These are phyloP conservation scores for Coniochaeta sp. DNA, from an alignment of 2,329 filamentous ascomycete species.

Conservation along the genomic window DNA sequence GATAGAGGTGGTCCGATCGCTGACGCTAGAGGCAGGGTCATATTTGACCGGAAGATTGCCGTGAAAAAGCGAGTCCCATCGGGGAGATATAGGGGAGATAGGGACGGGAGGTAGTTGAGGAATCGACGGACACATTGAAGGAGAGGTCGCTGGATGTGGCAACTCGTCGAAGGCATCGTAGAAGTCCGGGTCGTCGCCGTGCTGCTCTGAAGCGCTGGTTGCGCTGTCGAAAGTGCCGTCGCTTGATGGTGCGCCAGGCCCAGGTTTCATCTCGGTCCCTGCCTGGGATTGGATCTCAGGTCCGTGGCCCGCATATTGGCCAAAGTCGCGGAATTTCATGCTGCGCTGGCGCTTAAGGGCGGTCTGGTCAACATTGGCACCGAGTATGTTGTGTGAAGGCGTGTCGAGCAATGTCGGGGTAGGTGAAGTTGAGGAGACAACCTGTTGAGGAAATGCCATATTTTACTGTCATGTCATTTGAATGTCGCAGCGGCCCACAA, in stretches of 20 bases:
- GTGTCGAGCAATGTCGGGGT: neutral
- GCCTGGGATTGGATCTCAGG: neutral
- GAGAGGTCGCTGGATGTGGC: neutral
- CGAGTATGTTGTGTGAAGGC: neutral
- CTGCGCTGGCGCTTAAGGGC: slow-evolving; percentile 11
- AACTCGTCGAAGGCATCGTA: neutral
- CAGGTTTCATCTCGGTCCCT: neutral
- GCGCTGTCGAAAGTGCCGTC: slow-evolving; percentile 12
- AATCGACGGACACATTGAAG: neutral
- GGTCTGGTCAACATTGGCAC: neutral
- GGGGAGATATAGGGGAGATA: slow-evolving; percentile 26
- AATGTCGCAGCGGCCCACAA: neutral
- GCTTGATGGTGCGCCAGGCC: slow-evolving; percentile 9
- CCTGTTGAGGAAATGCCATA: neutral
- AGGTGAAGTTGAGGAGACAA: neutral
- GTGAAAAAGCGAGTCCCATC: slow-evolving; percentile 34
- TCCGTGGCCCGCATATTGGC: slow-evolving; percentile 11
- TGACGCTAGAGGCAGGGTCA: slow-evolving; percentile 12
- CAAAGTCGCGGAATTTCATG: slow-evolving; percentile 14
- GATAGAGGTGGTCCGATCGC: slow-evolving; percentile 4
- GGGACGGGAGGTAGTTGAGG: slow-evolving; percentile 25
- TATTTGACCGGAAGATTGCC: slow-evolving; percentile 17
- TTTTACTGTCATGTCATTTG: slow-evolving; percentile 1
- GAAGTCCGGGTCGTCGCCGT: slow-evolving; percentile 3
- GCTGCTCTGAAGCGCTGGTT: slow-evolving; percentile 8